Percentiles rank a stretch among this genome's conserved stretches.
These are phyloP conservation scores for Pichia membranifaciens DNA, from an alignment of 805 yeast species.

Conservation along the genomic window DNA sequence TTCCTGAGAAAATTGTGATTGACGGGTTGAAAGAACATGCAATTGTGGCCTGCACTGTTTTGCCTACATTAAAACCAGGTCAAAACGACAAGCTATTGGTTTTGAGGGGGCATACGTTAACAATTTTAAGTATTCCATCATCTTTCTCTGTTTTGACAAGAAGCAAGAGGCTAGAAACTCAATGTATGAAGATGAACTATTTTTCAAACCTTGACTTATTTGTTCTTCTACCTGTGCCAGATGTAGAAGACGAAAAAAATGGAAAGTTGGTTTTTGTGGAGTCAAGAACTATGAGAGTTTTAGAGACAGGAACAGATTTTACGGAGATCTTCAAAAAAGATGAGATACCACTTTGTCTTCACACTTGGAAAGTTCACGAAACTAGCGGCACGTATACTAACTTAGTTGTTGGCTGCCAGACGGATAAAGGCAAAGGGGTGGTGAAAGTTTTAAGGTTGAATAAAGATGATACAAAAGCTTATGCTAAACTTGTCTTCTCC, in stretches of 20 bases:
- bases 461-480: constrained; percentile 13
- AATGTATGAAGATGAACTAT: constrained; percentile 27
- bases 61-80: background rate
- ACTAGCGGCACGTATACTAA: background rate
- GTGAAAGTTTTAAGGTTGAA: constrained; percentile 28
- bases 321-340: background rate
- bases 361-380: background rate
- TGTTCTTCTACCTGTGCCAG: constrained; percentile 14
- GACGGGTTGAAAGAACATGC: constrained; percentile 12
- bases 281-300: background rate
- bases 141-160: background rate
- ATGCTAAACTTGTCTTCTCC: constrained; percentile 14
- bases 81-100: background rate
- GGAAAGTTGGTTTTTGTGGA: background rate
- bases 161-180: background rate
- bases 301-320: background rate
- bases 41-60: background rate
- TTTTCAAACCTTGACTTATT: constrained; percentile 21
- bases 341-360: background rate
- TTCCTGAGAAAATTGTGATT: constrained; percentile 25
- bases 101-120: background rate
- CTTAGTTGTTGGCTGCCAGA: constrained; percentile 29
- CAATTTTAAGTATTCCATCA: background rate
- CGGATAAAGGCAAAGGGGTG: constrained; percentile 16
- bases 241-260: background rate